Conservation (phyloP, 306 rosid species). For the Cucurbita pepo region DNA sequence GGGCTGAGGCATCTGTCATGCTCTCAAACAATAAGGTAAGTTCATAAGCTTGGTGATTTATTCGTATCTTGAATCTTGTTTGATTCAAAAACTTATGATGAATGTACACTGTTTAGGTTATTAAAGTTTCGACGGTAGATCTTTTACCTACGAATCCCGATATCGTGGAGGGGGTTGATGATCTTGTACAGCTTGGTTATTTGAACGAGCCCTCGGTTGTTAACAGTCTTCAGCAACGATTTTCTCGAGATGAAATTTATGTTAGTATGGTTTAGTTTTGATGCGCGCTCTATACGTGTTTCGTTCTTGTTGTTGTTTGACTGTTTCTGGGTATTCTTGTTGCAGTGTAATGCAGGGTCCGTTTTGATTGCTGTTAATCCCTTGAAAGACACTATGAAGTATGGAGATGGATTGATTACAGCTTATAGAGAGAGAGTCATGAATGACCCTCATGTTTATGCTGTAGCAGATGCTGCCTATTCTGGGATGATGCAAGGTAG, state of each 20-base stretch:
- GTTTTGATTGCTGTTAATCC: conserved; percentile 80
- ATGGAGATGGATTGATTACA: conserved; percentile 45
- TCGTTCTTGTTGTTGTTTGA: conserved; percentile 8
- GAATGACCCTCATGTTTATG: conserved; percentile 75
- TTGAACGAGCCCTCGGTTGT: conserved; percentile 86
- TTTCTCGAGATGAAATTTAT: conserved; percentile 63
- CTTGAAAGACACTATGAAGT: conserved; percentile 48
- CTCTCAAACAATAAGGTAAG: conserved; percentile 61
- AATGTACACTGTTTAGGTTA: conserved; percentile 32
- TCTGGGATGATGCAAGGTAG: conserved; percentile 77
- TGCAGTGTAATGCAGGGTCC: conserved; percentile 90
- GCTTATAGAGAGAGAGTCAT: conserved; percentile 43
- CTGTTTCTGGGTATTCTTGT: conserved; percentile 15
- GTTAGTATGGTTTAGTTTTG: conserved; percentile 31
- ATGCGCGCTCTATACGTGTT: neutral
- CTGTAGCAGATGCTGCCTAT: conserved; percentile 58
- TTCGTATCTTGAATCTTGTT: conserved; percentile 5
- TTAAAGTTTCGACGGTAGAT: conserved; percentile 40
- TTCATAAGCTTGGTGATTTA: conserved; percentile 8
- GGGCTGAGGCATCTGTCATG: conserved; percentile 51
- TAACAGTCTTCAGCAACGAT: conserved; percentile 60
- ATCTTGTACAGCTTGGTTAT: conserved; percentile 83
- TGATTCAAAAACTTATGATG: conserved; percentile 9
- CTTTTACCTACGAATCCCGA: conserved; percentile 88
- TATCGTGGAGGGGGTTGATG: conserved; percentile 74